These are phyloP conservation scores for Chrysoporthe austroafricana DNA, from an alignment of 2,329 filamentous ascomycete species.

Conservation along the genomic window DNA sequence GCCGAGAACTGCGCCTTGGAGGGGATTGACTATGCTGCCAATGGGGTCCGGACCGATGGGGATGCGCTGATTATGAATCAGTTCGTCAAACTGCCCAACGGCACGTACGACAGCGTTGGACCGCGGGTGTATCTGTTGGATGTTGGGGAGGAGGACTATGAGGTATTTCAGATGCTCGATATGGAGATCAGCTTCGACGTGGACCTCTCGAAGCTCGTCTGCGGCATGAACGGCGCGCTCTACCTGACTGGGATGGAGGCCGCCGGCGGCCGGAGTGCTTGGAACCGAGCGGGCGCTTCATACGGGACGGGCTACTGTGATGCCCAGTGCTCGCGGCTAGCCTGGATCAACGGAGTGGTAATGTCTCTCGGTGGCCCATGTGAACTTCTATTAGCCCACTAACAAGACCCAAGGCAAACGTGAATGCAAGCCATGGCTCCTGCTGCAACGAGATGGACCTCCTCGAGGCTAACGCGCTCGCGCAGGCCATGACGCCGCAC, in stretches of 20 bases:
- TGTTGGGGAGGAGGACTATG: constrained; percentile 55
- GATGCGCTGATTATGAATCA: constrained; percentile 17
- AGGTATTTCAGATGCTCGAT: constrained; percentile 61
- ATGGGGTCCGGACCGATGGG: constrained; percentile 13
- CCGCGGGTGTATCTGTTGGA: constrained; percentile 62
- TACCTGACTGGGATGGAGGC: constrained; percentile 67
- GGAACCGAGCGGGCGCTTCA: constrained; percentile 59
- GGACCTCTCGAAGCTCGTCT: constrained; percentile 65
- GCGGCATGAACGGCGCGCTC: constrained; percentile 68
- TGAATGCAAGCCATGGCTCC: constrained; percentile 55
- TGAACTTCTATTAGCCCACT: not conserved
- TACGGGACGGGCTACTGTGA: constrained; percentile 67
- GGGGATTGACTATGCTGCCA: constrained; percentile 19
- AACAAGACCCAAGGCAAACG: constrained; percentile 49
- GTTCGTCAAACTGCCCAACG: constrained; percentile 9
- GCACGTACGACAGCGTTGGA: constrained; percentile 11
- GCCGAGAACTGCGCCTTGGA: constrained; percentile 18
- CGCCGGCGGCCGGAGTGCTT: constrained; percentile 59
- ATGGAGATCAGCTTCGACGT: constrained; percentile 69
- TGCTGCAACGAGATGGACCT: constrained; percentile 73
- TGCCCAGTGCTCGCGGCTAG: constrained; percentile 54
- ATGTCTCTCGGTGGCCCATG: not conserved
- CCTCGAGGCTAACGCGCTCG: constrained; percentile 66
- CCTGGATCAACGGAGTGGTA: constrained; percentile 50
- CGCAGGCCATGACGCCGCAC: constrained; percentile 62